A percentile compares a stretch with the other conserved stretches of the same genome.
phyloP scores from a whole-genome alignment of 108 stramenopile genomes.

The Fistulifera solaris region DNA sequence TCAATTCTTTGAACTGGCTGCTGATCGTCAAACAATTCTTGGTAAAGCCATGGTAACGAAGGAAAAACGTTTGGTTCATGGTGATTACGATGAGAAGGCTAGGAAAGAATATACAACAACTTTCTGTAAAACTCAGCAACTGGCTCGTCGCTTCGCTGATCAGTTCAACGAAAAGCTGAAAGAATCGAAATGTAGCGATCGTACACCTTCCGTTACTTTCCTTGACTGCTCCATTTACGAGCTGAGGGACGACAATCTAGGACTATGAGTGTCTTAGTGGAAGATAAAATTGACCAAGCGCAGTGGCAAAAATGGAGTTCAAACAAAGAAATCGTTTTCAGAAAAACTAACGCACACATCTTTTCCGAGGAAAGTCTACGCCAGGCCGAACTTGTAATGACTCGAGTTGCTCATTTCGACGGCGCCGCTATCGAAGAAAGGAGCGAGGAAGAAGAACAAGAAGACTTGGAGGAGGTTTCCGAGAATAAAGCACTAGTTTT shows the following conservation, averaged over 20 bases:
- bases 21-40: constrained; percentile 15
- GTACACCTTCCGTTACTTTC: constrained; percentile 7
- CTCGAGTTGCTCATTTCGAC: not conserved
- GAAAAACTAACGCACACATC: constrained; percentile 18
- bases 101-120: constrained; percentile 20
- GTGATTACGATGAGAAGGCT: constrained; percentile 7
- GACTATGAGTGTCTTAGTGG: constrained; percentile 1
- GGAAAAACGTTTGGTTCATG: constrained; percentile 31
- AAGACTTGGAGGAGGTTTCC: not conserved
- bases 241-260: constrained; percentile 1
- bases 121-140: constrained; percentile 36
- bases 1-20: constrained; percentile 26
- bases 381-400: not conserved
- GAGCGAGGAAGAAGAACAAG: constrained; percentile 3
- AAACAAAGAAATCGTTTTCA: constrained; percentile 29
- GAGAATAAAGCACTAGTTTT: not conserved
- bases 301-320: constrained; percentile 51
- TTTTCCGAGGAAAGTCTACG: constrained; percentile 24
- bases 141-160: constrained; percentile 26
- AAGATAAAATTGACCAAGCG: constrained; percentile 15
- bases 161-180: constrained; percentile 31
- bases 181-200: constrained; percentile 6
- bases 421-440: no score
- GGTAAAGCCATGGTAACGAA: constrained; percentile 42
- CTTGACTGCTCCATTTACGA: constrained; percentile 15